Percentiles rank a stretch among this genome's conserved stretches.
Conservation (phyloP, 1,284 basidiomycete species). For the Irpex lacteus region DNA sequence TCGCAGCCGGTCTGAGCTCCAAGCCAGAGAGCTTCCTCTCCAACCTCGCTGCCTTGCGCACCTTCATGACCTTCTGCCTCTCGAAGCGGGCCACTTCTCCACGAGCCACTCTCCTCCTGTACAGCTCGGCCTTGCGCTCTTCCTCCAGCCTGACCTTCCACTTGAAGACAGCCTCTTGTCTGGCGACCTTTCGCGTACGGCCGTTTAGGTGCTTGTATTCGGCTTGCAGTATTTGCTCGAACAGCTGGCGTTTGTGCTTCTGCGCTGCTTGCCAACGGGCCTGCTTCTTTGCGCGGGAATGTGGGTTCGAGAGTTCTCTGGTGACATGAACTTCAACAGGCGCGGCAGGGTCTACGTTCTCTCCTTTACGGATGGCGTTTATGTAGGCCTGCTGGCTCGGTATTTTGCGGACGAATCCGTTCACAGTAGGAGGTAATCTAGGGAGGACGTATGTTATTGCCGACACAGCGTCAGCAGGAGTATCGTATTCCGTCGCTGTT, state of each 20-base stretch:
- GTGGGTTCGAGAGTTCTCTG: slow-evolving; percentile 74
- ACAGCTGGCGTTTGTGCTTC: slow-evolving; percentile 43
- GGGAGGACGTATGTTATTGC: slow-evolving; percentile 69
- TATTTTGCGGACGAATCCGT: slow-evolving; percentile 31
- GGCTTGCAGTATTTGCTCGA: slow-evolving; percentile 49
- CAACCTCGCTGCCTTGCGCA: slow-evolving; percentile 58
- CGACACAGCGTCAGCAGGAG: slow-evolving; percentile 50
- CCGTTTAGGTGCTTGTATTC: slow-evolving; percentile 57
- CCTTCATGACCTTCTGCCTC: slow-evolving; percentile 47
- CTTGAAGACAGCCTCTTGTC: slow-evolving; percentile 70
- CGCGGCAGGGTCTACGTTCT: slow-evolving; percentile 43
- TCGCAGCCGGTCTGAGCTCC: slow-evolving; percentile 55
- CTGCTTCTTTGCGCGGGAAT: slow-evolving; percentile 77
- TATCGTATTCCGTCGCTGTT: slow-evolving; percentile 58
- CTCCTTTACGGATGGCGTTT: slow-evolving; percentile 49
- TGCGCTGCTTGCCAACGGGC: slow-evolving; percentile 64
- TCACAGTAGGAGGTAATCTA: slow-evolving; percentile 37
- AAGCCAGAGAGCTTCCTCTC: slow-evolving; percentile 60
- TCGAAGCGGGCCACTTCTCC: slow-evolving; percentile 32
- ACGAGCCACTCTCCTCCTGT: slow-evolving; percentile 39
- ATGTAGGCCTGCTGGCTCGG: slow-evolving; percentile 60
- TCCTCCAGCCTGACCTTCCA: slow-evolving; percentile 60
- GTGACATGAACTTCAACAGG: slow-evolving; percentile 65
- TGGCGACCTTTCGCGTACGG: slow-evolving; percentile 55
- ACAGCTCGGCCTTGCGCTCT: slow-evolving; percentile 57